phyloP scores from a whole-genome alignment of 2,329 filamentous ascomycete species.

The Calonectria pseudoturangicola region DNA sequence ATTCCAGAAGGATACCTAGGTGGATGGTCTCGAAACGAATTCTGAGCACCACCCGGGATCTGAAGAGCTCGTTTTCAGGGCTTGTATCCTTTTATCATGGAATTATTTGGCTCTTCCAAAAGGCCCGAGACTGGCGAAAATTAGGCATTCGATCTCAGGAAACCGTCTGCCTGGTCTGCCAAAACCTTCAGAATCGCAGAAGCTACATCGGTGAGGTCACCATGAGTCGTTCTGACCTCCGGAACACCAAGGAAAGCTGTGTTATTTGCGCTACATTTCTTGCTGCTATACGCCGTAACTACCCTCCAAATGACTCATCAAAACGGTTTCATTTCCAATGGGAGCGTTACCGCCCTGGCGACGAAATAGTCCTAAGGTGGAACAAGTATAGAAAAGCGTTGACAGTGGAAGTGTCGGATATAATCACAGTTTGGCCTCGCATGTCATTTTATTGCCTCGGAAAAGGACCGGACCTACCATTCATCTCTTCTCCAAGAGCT shows the following conservation, averaged over 20 bases:
- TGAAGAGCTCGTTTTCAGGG: slow-evolving; percentile 13
- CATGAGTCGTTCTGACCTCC: slow-evolving; percentile 18
- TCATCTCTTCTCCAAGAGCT: slow-evolving; percentile 35
- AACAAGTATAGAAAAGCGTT: slow-evolving; percentile 1
- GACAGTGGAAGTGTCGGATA: background rate
- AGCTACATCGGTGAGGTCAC: background rate
- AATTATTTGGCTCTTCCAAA: slow-evolving; percentile 1
- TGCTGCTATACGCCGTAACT: slow-evolving; percentile 25
- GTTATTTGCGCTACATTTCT: slow-evolving; percentile 29
- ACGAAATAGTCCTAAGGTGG: slow-evolving; percentile 35
- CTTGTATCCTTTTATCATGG: background rate
- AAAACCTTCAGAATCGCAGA: background rate
- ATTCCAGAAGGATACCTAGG: slow-evolving; percentile 27
- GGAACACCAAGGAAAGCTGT: background rate
- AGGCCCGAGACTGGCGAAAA: background rate
- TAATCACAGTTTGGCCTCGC: slow-evolving; percentile 14
- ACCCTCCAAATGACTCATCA: slow-evolving; percentile 15
- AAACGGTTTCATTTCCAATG: slow-evolving; percentile 22
- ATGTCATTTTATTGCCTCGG: slow-evolving; percentile 35
- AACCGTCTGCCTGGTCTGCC: slow-evolving; percentile 14
- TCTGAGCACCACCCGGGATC: slow-evolving; percentile 10
- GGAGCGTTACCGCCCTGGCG: slow-evolving; percentile 5
- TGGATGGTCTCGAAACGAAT: slow-evolving; percentile 32
- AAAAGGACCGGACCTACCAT: slow-evolving; percentile 13
- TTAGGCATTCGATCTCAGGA: background rate